A percentile compares a stretch with the other conserved stretches of the same genome.
Conservation (phyloP, 441 rosid genomes). For the Rhodomyrtus psidioides region DNA sequence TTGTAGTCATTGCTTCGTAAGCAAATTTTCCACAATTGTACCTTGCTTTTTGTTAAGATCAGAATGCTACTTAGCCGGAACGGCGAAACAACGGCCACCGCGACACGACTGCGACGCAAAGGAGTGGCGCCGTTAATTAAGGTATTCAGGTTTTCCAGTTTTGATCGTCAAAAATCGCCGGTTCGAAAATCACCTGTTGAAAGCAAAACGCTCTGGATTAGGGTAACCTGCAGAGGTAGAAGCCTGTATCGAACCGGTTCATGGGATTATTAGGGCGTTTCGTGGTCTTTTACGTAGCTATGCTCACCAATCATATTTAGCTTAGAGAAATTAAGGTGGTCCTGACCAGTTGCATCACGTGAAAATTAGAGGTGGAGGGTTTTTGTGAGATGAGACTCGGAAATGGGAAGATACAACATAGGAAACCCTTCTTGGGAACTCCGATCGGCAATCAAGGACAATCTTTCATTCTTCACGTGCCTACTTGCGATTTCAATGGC, state of each 20-base stretch:
- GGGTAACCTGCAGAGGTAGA: not conserved
- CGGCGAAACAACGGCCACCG: not conserved
- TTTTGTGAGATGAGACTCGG: no score
- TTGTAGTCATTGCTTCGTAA: not conserved
- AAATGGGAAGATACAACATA: not conserved
- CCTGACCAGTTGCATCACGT: no score
- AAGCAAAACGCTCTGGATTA: not conserved
- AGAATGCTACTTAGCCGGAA: not conserved
- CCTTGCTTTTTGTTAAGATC: not conserved
- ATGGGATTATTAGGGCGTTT: not conserved
- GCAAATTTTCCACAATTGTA: not conserved
- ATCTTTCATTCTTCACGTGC: not conserved
- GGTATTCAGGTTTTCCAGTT: not conserved
- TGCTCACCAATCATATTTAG: not conserved
- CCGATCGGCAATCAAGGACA: accelerated
- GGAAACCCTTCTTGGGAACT: not conserved
- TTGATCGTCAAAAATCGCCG: no score
- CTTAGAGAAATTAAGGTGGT: not conserved
- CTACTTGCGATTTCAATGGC: not conserved
- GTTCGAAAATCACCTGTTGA: not conserved
- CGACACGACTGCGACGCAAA: no score
- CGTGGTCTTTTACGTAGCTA: not conserved
- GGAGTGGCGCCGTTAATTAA: not conserved
- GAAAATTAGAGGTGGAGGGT: no score
- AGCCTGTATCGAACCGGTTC: not conserved